phyloP scores from a whole-genome alignment of 1,284 basidiomycete genomes.

The Melampsora americana region DNA sequence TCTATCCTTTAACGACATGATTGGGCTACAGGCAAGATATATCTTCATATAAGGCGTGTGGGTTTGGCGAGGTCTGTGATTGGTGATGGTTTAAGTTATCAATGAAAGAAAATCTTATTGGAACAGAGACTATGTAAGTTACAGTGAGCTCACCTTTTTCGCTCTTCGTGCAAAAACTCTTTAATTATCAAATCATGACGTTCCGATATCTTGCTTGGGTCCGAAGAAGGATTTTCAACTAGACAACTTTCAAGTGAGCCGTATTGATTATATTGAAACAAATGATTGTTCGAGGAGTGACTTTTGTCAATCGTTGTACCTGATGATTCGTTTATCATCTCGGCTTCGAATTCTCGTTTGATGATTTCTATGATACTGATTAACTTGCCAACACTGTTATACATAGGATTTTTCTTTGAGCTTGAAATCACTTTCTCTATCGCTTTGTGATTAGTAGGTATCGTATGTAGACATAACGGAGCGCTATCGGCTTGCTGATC shows the following conservation, averaged over 20 bases:
- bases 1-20: background rate
- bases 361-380: conserved; percentile 76
- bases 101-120: background rate
- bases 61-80: conserved; percentile 28
- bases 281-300: background rate
- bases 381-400: conserved; percentile 56
- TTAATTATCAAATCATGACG: conserved; percentile 27
- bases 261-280: conserved; percentile 42
- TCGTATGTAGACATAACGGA: conserved; percentile 39
- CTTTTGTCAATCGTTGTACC: background rate
- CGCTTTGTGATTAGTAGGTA: conserved; percentile 8
- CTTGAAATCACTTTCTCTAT: conserved; percentile 22
- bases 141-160: conserved; percentile 19
- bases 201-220: background rate
- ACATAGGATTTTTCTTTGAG: conserved; percentile 36
- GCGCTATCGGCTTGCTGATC: conserved; percentile 13
- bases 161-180: conserved; percentile 36
- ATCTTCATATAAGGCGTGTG: conserved; percentile 43
- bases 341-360: conserved; percentile 68
- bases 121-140: background rate
- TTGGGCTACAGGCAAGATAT: conserved; percentile 14
- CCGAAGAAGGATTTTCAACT: background rate
- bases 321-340: conserved; percentile 9
- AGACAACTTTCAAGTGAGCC: conserved; percentile 28
- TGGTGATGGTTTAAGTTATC: background rate